phyloP scores from a whole-genome alignment of 148 eudicot species.

The Pharnaceum exiguum region DNA sequence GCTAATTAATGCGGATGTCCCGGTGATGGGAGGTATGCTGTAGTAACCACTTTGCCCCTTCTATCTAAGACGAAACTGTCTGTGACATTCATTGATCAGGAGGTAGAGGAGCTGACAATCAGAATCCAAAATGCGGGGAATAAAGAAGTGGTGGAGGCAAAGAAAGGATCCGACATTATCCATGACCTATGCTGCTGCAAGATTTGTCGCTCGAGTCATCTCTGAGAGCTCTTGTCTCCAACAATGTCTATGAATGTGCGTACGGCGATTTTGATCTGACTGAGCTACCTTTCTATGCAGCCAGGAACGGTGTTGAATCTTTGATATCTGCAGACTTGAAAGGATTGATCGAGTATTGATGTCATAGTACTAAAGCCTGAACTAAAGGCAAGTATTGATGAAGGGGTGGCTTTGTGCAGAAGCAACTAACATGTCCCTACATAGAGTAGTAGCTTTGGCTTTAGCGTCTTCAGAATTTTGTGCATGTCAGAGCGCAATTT shows the following conservation, averaged over 20 bases:
- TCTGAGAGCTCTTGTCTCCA: conserved; percentile 86
- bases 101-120: conserved; percentile 60
- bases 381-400: conserved; percentile 75
- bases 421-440: no score
- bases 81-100: conserved; percentile 56
- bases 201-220: conserved; percentile 93
- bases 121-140: conserved; percentile 94
- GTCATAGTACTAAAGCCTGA: conserved; percentile 76
- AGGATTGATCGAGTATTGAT: conserved; percentile 64
- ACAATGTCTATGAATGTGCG: conserved; percentile 85
- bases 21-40: conserved; percentile 95
- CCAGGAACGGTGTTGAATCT: conserved; percentile 78
- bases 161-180: conserved; percentile 94
- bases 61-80: conserved; percentile 81
- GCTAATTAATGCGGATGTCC: conserved; percentile 87
- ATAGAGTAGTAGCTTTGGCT: conserved; percentile 49
- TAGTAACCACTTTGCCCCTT: conserved; percentile 78
- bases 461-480: conserved; percentile 11
- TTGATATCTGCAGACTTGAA: conserved; percentile 60
- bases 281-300: conserved; percentile 86
- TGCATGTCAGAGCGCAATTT: no score
- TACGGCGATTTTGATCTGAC: conserved; percentile 66
- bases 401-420: conserved; percentile 72
- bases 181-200: conserved; percentile 94
- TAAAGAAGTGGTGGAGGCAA: conserved; percentile 93